phyloP scores from a whole-genome alignment of 352 stramenopile genomes.

The Thraustotheca clavata region DNA sequence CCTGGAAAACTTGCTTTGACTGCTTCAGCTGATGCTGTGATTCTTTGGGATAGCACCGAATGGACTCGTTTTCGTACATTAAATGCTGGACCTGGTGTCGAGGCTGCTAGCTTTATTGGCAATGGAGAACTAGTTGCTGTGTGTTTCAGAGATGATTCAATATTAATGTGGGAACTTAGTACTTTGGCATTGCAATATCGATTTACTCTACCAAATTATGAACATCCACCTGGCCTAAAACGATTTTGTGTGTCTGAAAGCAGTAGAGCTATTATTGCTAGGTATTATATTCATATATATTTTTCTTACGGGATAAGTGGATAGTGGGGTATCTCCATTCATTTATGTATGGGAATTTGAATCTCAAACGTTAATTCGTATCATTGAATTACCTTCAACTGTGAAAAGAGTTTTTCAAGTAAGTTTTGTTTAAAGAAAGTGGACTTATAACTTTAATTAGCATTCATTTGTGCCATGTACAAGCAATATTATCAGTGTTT shows the following conservation, averaged over 20 bases:
- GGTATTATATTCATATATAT: constrained; percentile 26
- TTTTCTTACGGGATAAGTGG: constrained; percentile 1
- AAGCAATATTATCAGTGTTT: constrained; percentile 48
- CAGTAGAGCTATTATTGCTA: constrained; percentile 66
- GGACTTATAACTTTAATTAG: constrained; percentile 26
- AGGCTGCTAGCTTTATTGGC: constrained; percentile 13
- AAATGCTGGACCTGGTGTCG: constrained; percentile 38
- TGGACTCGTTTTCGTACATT: constrained; percentile 75
- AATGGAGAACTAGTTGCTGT: constrained; percentile 59
- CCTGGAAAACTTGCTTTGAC: constrained; percentile 65
- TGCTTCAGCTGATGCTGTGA: constrained; percentile 64
- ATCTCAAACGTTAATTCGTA: constrained; percentile 73
- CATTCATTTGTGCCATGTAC: constrained; percentile 57
- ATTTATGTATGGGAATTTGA: constrained; percentile 82
- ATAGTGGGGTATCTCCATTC: constrained; percentile 56
- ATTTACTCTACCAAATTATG: constrained; percentile 56
- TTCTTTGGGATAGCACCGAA: constrained; percentile 78
- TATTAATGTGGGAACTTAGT: constrained; percentile 83
- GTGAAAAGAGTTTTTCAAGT: constrained; percentile 60
- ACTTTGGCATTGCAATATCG: constrained; percentile 59
- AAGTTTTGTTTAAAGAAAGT: constrained; percentile 17
- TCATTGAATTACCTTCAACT: constrained; percentile 69
- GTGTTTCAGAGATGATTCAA: constrained; percentile 73
- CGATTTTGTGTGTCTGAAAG: constrained; percentile 71
- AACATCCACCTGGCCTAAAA: constrained; percentile 44